Conservation (phyloP, 208 protist genomes). For the Jaenimonas drosophilae region DNA sequence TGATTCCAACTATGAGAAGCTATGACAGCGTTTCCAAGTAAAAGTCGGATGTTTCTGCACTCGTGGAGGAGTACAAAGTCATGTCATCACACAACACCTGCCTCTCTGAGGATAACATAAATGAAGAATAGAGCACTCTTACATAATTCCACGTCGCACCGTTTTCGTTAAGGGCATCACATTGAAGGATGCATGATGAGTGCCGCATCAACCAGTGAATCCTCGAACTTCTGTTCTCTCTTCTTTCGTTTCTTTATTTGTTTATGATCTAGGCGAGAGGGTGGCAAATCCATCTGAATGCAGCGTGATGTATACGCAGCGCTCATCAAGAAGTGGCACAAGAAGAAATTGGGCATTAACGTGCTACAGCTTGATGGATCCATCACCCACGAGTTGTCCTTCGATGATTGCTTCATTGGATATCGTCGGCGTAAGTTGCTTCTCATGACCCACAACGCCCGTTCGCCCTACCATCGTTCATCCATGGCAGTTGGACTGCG, state of each 20-base stretch:
- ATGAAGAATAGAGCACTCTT: neutral
- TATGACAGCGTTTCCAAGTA: conserved; percentile 81
- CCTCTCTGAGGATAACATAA: conserved; percentile 6
- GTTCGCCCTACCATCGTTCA: neutral
- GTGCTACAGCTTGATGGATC: conserved; percentile 63
- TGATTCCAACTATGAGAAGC: conserved; percentile 72
- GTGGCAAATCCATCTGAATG: conserved; percentile 18
- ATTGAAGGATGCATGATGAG: neutral
- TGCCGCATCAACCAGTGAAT: neutral
- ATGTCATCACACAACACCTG: too few relatives aligned
- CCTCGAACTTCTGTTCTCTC: conserved; percentile 3
- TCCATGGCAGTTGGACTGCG: too few relatives aligned
- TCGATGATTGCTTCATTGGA: conserved; percentile 50
- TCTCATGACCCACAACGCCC: conserved; percentile 67
- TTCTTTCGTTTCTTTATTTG: conserved; percentile 3
- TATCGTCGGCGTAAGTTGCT: conserved; percentile 60
- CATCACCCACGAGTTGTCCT: conserved; percentile 51
- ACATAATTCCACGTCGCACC: neutral
- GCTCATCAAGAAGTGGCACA: conserved; percentile 52
- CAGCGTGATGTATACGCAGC: conserved; percentile 76
- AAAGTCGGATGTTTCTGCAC: neutral
- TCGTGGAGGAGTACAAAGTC: neutral
- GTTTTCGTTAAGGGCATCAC: neutral
- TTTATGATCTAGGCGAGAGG: conserved; percentile 4
- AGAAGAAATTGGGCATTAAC: conserved; percentile 36